These are phyloP conservation scores for Ormosia emarginata DNA, from an alignment of 306 rosid species.

Conservation along the genomic window DNA sequence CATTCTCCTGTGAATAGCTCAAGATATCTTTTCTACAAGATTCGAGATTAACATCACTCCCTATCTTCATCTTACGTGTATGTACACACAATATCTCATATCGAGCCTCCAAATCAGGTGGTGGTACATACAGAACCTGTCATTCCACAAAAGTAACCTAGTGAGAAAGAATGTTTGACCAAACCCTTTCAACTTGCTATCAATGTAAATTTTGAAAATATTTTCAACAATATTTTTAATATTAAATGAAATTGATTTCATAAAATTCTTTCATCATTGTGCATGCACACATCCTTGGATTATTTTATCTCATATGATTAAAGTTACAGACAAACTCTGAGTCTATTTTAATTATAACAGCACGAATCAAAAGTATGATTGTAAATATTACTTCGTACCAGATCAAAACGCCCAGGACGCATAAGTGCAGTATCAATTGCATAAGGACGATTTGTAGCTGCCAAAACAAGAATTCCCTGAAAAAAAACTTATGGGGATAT, in stretches of 20 bases:
- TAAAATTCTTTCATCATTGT: not conserved
- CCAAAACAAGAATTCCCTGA: conserved; percentile 88
- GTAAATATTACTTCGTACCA: conserved; percentile 41
- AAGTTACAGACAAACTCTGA: not conserved
- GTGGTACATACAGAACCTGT: conserved; percentile 84
- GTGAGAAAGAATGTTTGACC: conserved; percentile 10
- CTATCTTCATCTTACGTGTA: conserved; percentile 59
- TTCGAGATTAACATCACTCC: conserved; percentile 60
- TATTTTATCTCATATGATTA: not conserved
- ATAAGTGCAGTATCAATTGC: conserved; percentile 88
- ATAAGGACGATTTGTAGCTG: conserved; percentile 93
- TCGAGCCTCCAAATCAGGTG: conserved; percentile 85
- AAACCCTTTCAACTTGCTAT: not conserved
- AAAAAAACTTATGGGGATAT: not conserved
- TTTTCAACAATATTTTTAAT: not conserved
- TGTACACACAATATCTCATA: conserved; percentile 74
- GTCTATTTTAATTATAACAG: not conserved
- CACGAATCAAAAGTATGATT: not conserved
- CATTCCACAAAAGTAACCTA: conserved; percentile 16
- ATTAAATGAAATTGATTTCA: not conserved
- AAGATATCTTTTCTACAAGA: conserved; percentile 67
- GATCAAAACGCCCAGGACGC: conserved; percentile 95
- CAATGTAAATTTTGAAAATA: not conserved
- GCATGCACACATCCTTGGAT: not conserved
- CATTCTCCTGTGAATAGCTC: conserved; percentile 94